Evolutionary conservation across 2,329 filamentous ascomycete species (phyloP).

Genomic region (Botrytis fragariae): DNA sequence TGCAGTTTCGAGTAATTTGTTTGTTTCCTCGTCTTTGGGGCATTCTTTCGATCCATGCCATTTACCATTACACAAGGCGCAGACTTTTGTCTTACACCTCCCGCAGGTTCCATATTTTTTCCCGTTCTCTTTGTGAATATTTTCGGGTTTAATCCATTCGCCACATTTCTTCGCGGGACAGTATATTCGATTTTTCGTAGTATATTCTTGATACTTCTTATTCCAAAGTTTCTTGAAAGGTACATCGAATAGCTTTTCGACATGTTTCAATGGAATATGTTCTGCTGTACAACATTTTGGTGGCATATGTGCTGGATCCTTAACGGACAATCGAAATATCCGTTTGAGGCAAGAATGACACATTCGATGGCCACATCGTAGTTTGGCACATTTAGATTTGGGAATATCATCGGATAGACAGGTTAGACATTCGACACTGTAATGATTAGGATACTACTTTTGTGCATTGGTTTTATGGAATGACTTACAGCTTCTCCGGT

Average conservation of each 20-base stretch:
- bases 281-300: constrained; percentile 75
- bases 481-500: constrained; percentile 35
- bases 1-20: constrained; percentile 60
- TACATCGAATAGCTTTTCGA: constrained; percentile 70
- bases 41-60: constrained; percentile 71
- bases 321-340: constrained; percentile 71
- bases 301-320: constrained; percentile 78
- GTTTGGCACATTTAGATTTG: constrained; percentile 61
- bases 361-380: constrained; percentile 79
- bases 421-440: constrained; percentile 67
- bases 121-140: constrained; percentile 59
- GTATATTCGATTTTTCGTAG: constrained; percentile 71
- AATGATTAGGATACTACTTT: constrained; percentile 23
- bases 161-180: constrained; percentile 72
- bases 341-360: constrained; percentile 73
- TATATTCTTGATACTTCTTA: constrained; percentile 73
- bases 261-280: constrained; percentile 71
- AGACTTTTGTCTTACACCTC: constrained; percentile 71
- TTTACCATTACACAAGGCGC: constrained; percentile 67
- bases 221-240: constrained; percentile 80
- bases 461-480: not conserved
- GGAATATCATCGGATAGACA: constrained; percentile 69
- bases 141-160: constrained; percentile 73
- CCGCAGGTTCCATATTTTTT: constrained; percentile 68
- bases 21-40: constrained; percentile 66